Evolutionary conservation across 192 early-diverging fungal genomes (phyloP), one percentile per base, ranked within the genome.

Genomic region (Spizellomyces punctatus): DNA sequence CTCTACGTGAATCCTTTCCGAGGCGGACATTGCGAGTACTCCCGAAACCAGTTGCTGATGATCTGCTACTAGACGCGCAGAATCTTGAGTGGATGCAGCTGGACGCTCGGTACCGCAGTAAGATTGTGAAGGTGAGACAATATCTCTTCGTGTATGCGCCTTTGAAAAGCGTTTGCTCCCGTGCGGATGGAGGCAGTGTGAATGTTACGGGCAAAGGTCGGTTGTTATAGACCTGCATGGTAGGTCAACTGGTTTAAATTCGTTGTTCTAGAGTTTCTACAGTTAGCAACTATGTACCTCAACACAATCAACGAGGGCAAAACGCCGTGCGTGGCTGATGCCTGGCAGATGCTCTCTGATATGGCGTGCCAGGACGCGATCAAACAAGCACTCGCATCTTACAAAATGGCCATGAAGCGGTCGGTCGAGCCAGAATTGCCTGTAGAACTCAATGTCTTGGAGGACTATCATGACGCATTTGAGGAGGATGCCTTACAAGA

Each of bases 301-400:
- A 52, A 52, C 10, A 52, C n/a, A 10, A 52, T 52, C 50, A 52
- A 52, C 50, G 50, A 52, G n/a, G 50, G 50, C n/a, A n/a, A n/a
- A 52, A n/a, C n/a, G 10, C 50, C 50, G 10, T 10, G n/a, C n/a
- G n/a, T 52, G 10, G 50, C 10, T 12, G n/a, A 52, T 52, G 50
- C 50, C 50, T 52, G 50, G 50, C 10, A 52, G 10, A 12, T 52
- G 50, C n/a, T 52, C 10, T 52, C 10, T n/a, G 50, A 52, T 12
- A 10, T 12, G n/a, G 50, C 50, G 10, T 12, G 50, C 10, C 50
- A n/a, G 10, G n/a, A 52, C 10, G 50, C 50, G 50, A 12, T 10
- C 10, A n/a, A 52, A 10, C 10, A n/a, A 12, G 50, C 50, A 12
- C 10, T 52, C n/a, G 10, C 10, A 12, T n/a, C 10, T 12, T 52